Percentiles rank a stretch among this genome's conserved stretches.
Evolutionary conservation across 1,284 basidiomycete genomes (phyloP).

Genomic region (Melampsora abietis-canadensis): DNA sequence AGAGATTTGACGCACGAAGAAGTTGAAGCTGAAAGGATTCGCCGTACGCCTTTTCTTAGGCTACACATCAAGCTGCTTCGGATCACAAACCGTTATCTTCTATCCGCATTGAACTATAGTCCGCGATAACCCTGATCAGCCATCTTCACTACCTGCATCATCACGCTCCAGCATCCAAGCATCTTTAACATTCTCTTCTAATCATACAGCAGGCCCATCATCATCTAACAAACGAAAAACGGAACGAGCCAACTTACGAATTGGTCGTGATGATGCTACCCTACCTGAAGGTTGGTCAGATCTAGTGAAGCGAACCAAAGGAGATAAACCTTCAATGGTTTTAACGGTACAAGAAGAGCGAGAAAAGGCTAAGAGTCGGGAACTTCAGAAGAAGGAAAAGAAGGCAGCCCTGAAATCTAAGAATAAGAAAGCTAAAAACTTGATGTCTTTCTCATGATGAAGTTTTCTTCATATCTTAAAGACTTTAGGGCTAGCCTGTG

Average conservation of each 20-base stretch:
- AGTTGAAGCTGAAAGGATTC: constrained; percentile 38
- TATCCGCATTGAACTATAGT: constrained; percentile 6
- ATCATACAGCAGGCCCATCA: constrained; percentile 7
- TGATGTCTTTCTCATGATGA: constrained; percentile 43
- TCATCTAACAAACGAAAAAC: constrained; percentile 31
- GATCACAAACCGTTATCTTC: background rate
- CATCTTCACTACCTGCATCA: constrained; percentile 24
- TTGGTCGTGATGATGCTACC: background rate
- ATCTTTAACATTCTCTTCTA: constrained; percentile 25
- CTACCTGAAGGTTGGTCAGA: constrained; percentile 13
- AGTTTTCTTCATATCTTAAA: too few species aligned
- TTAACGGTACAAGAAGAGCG: constrained; percentile 25
- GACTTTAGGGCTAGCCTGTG: too few species aligned
- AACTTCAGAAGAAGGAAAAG: constrained; percentile 23
- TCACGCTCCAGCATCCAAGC: constrained; percentile 32
- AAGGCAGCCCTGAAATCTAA: constrained; percentile 32
- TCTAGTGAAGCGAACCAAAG: constrained; percentile 36
- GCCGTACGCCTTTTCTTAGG: constrained; percentile 25
- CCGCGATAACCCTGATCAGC: constrained; percentile 29
- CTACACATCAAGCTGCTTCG: background rate
- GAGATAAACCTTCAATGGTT: constrained; percentile 9
- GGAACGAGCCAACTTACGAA: background rate
- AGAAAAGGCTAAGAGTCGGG: constrained; percentile 8
- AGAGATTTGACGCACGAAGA: constrained; percentile 35
- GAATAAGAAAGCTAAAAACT: constrained; percentile 43